A percentile compares a stretch with the other conserved stretches of the same genome.
These are phyloP conservation scores for Fusarium sororula DNA, from an alignment of 2,329 filamentous ascomycete genomes.

Conservation along the genomic window DNA sequence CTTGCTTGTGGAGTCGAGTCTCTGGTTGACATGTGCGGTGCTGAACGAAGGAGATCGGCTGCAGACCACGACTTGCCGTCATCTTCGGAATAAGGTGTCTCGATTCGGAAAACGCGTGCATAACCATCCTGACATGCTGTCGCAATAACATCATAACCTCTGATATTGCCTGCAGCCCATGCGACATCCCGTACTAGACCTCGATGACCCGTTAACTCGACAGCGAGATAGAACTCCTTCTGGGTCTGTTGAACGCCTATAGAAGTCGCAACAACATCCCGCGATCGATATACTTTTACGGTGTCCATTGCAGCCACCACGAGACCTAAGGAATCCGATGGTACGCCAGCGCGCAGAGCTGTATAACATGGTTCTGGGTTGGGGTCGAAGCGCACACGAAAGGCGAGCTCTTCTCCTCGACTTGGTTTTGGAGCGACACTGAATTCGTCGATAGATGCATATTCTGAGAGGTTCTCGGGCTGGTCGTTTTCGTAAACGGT, in stretches of 20 bases:
- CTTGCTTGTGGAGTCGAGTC: conserved; percentile 45
- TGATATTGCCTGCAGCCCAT: conserved; percentile 91
- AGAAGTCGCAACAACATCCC: conserved; percentile 62
- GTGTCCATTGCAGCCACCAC: conserved; percentile 87
- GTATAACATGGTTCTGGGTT: conserved; percentile 83
- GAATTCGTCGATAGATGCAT: conserved; percentile 79
- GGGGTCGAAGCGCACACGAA: conserved; percentile 87
- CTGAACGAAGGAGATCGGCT: conserved; percentile 54
- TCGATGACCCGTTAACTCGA: conserved; percentile 76
- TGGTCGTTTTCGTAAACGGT: conserved; percentile 86
- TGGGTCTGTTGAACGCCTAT: conserved; percentile 64
- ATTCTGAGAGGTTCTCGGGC: conserved; percentile 82
- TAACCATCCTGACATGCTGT: conserved; percentile 93
- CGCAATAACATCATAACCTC: conserved; percentile 89
- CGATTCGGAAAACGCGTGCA: conserved; percentile 86
- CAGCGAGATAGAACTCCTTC: conserved; percentile 87
- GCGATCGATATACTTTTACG: conserved; percentile 84
- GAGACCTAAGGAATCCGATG: conserved; percentile 79
- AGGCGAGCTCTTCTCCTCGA: conserved; percentile 86
- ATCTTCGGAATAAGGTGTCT: conserved; percentile 62
- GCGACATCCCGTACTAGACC: conserved; percentile 86
- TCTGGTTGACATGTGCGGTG: conserved; percentile 35
- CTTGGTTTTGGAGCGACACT: conserved; percentile 75
- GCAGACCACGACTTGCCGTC: conserved; percentile 62
- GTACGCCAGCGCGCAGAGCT: conserved; percentile 81